phyloP scores from a whole-genome alignment of 345 rosid genomes.

The Linum usitatissimum region DNA sequence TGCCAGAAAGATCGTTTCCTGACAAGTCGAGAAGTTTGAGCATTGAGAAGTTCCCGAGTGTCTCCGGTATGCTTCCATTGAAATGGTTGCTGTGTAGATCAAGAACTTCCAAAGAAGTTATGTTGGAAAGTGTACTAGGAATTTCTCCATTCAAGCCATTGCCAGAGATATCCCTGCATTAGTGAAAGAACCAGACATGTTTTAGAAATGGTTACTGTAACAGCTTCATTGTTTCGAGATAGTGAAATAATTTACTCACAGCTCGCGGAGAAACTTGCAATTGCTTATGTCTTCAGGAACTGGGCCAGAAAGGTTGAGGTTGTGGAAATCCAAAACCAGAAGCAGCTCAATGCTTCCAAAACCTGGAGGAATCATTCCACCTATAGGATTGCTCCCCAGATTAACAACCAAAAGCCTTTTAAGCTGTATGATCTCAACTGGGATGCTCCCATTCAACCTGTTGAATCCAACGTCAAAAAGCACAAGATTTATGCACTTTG shows the following conservation, averaged over 20 bases:
- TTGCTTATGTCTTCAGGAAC: constrained; percentile 57
- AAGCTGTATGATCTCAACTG: constrained; percentile 35
- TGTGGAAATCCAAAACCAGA: constrained; percentile 68
- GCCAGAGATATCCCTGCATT: constrained; percentile 77
- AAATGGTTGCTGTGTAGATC: constrained; percentile 57
- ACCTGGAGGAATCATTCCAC: constrained; percentile 50
- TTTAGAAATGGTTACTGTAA: constrained; percentile 1
- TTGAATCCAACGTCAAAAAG: constrained; percentile 74
- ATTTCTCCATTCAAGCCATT: constrained; percentile 60
- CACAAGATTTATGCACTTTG: constrained; percentile 57
- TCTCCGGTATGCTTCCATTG: constrained; percentile 53
- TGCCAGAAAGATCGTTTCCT: constrained; percentile 51
- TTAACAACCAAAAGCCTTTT: constrained; percentile 54
- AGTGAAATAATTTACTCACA: constrained; percentile 45
- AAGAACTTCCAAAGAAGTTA: constrained; percentile 64
- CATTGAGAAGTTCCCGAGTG: constrained; percentile 45
- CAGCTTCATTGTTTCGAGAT: constrained; percentile 14
- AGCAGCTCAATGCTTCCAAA: constrained; percentile 58
- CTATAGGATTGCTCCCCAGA: constrained; percentile 54
- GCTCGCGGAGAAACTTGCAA: constrained; percentile 59
- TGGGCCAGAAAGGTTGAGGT: constrained; percentile 55
- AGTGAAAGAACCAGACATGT: constrained; percentile 11
- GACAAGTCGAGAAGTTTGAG: constrained; percentile 61
- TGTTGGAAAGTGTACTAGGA: constrained; percentile 49
- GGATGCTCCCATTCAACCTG: constrained; percentile 56